phyloP scores from a whole-genome alignment of 2,329 filamentous ascomycete genomes.

The Aspergillus eucalypticola region DNA sequence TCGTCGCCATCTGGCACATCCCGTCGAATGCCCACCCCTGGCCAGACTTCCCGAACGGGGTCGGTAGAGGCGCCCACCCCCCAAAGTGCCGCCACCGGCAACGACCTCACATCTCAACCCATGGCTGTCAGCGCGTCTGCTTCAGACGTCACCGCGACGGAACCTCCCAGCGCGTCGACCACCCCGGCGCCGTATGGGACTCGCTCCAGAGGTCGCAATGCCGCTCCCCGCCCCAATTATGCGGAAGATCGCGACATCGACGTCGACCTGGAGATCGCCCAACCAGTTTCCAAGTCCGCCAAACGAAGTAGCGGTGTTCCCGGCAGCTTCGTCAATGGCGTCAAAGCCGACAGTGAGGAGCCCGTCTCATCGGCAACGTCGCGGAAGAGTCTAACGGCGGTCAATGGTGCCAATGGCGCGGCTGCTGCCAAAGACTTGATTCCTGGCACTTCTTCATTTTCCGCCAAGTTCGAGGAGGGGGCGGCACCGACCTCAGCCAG shows the following conservation, averaged over 20 bases:
- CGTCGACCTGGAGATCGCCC: slow-evolving; percentile 72
- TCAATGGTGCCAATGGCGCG: slow-evolving; percentile 32
- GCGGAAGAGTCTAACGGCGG: slow-evolving; percentile 42
- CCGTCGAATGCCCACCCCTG: slow-evolving; percentile 25
- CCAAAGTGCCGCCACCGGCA: slow-evolving; percentile 28
- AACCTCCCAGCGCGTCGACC: slow-evolving; percentile 47
- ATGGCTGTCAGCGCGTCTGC: slow-evolving; percentile 47
- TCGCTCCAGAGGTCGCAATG: slow-evolving; percentile 84
- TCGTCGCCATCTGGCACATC: slow-evolving; percentile 18
- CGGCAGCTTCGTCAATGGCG: slow-evolving; percentile 32
- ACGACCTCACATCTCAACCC: slow-evolving; percentile 42
- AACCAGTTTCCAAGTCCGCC: slow-evolving; percentile 33
- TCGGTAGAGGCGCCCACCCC: slow-evolving; percentile 23
- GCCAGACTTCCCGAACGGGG: slow-evolving; percentile 40
- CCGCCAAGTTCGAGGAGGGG: slow-evolving; percentile 48
- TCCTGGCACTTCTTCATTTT: slow-evolving; percentile 61
- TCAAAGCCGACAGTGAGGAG: slow-evolving; percentile 42
- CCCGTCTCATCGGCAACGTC: slow-evolving; percentile 38
- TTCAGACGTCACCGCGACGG: slow-evolving; percentile 38
- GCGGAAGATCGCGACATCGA: slow-evolving; percentile 92
- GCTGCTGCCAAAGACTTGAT: slow-evolving; percentile 48
- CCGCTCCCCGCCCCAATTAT: slow-evolving; percentile 85
- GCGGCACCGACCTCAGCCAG: neutral
- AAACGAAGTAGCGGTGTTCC: slow-evolving; percentile 33
- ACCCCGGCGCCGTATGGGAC: slow-evolving; percentile 79